Evolutionary conservation across 176 grass and related monocot genomes (phyloP), one percentile per base, ranked within the genome.

Genomic region (Zoysia japonica): DNA sequence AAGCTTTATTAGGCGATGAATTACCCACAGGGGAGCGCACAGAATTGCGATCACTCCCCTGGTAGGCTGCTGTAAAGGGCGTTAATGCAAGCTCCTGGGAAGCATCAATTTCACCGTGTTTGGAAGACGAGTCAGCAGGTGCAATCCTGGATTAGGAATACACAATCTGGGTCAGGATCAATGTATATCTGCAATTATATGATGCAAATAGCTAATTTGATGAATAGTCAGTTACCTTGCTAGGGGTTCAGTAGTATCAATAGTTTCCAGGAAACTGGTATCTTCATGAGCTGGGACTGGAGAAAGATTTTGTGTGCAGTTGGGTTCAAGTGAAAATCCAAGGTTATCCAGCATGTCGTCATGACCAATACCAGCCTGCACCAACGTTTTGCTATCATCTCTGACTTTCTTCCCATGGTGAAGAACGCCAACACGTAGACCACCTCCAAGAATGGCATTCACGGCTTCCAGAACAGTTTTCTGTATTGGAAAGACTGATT

Each of bases 341-440:
- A 98, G 48, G 65, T 83, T 89, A 45, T 89, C 68, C 20, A 87
- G 77, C 65, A 74, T 85, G 72, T 90, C 85, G 76, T 70, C 67
- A 44, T 83, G 70, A 74, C 82, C 28, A 66, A 98, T 92, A 53
- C 92, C 92, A 70, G 80, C 83, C 65, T 98, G 92, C 56, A 82
- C 59, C 61, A 98, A 76, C 11, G 91, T 94, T 72, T 86, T 85
- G 57, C 55, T 82, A 76, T 98, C 95, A 81, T 98, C 95, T 82
- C 83, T 88, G 69, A 94, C 84, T 83, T 92, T 98, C 80, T 90
- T 92, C 68, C 95, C 95, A 17, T 94, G 92, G n/a, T 90, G 85
- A 75, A 92, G 80, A 68, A 98, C 86, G 75, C 92, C 95, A 1
- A 98, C 67, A 37, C 61, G 83, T 28, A 98, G 78, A 67, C 89